Percentiles rank a stretch among this genome's conserved stretches.
These are phyloP conservation scores for Russula lepida DNA, from an alignment of 768 basidiomycete species.

Conservation along the genomic window DNA sequence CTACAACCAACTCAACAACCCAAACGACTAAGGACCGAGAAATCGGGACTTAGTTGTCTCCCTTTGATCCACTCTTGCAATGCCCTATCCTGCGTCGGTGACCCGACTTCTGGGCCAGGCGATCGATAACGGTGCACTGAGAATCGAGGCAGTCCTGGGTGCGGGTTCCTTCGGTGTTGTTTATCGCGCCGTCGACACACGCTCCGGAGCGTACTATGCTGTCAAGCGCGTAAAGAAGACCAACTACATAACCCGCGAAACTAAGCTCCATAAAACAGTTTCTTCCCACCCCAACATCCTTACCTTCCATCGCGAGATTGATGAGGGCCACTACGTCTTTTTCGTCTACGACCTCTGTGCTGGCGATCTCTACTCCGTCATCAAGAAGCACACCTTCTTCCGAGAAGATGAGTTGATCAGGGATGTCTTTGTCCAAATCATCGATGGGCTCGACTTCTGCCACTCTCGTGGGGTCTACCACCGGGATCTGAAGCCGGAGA, in stretches of 20 bases:
- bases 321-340: constrained; percentile 58
- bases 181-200: constrained; percentile 67
- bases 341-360: constrained; percentile 16
- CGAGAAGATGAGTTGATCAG: constrained; percentile 11
- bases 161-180: constrained; percentile 95
- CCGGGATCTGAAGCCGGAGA: constrained; percentile 11
- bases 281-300: constrained; percentile 77
- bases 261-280: constrained; percentile 66
- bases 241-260: constrained; percentile 44
- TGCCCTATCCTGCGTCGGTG: neutral
- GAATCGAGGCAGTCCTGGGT: constrained; percentile 80
- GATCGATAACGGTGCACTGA: constrained; percentile 72
- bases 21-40: neutral
- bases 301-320: constrained; percentile 78
- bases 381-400: constrained; percentile 6
- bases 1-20: too few relatives aligned
- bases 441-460: constrained; percentile 11
- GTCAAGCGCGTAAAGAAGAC: constrained; percentile 80
- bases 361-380: constrained; percentile 7
- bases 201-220: constrained; percentile 42
- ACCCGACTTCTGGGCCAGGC: constrained; percentile 1
- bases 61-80: neutral
- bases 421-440: constrained; percentile 7
- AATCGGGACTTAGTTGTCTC: constrained; percentile 4
- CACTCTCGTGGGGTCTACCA: constrained; percentile 14